These are phyloP conservation scores for Gnaphalium uliginosum DNA, from an alignment of 129 eudicot genomes.

Conservation along the genomic window DNA sequence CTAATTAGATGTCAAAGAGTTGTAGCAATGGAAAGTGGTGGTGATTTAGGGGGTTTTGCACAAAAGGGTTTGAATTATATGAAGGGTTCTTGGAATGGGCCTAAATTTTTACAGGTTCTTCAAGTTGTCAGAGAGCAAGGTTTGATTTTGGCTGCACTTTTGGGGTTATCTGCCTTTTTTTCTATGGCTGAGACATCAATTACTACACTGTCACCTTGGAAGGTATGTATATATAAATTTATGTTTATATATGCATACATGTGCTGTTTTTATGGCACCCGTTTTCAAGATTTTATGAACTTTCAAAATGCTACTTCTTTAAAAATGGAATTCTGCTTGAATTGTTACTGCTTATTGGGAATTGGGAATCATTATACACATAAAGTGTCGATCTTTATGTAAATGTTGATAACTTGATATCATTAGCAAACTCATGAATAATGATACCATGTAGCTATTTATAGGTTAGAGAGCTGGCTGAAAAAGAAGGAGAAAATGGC, in stretches of 20 bases:
- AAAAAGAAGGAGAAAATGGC: constrained; percentile 72
- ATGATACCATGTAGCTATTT: not conserved
- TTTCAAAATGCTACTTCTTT: not conserved
- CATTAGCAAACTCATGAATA: not conserved
- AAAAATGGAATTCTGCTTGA: not conserved
- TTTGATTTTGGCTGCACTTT: constrained; percentile 59
- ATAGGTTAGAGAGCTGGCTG: constrained; percentile 73
- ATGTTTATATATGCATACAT: not conserved
- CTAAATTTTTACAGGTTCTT: constrained; percentile 51
- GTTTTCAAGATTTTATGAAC: not conserved
- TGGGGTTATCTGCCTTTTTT: constrained; percentile 68
- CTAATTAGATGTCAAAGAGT: constrained; percentile 50
- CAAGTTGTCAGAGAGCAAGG: constrained; percentile 62
- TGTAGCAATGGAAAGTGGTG: constrained; percentile 43
- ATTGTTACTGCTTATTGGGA: constrained; percentile 9
- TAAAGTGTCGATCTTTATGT: constrained; percentile 1
- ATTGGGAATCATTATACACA: not conserved
- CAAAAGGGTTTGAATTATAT: constrained; percentile 34
- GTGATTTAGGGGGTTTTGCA: constrained; percentile 38
- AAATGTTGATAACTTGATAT: not conserved
- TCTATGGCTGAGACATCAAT: constrained; percentile 80
- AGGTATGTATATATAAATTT: constrained; percentile 34
- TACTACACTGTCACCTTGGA: constrained; percentile 74
- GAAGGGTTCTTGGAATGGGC: constrained; percentile 48
- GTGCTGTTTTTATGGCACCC: not conserved